Percentiles rank a stretch among this genome's conserved stretches.
Conservation (phyloP, 345 rosid genomes). For the Eucalyptus rudis region DNA sequence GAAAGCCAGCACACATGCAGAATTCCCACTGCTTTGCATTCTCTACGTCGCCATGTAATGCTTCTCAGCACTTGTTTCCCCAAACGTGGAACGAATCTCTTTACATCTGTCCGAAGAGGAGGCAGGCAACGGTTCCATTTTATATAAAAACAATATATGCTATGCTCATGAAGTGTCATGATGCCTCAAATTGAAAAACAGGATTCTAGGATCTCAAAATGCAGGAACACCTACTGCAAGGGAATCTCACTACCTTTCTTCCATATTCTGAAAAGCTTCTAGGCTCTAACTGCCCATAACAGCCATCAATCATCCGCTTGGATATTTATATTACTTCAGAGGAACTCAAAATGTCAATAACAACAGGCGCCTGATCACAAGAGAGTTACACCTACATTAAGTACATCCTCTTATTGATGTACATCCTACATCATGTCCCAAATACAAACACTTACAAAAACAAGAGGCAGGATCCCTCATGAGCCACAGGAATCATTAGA, state of each 20-base stretch:
- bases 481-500: background rate
- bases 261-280: background rate
- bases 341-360: background rate
- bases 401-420: background rate
- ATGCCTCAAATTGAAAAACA: background rate
- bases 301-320: background rate
- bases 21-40: background rate
- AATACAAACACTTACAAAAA: background rate
- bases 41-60: background rate
- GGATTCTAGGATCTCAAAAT: background rate
- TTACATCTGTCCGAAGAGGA: background rate
- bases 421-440: background rate
- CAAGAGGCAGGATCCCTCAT: background rate
- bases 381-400: background rate
- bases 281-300: background rate
- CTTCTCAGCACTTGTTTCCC: background rate
- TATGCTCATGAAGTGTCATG: background rate
- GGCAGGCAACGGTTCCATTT: background rate
- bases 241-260: background rate
- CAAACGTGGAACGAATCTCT: background rate
- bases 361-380: background rate
- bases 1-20: background rate
- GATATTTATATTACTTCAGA: background rate
- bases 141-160: background rate
- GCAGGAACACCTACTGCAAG: background rate